Evolutionary conservation across 306 rosid genomes (phyloP).

Genomic region (Oemleria cerasiformis): DNA sequence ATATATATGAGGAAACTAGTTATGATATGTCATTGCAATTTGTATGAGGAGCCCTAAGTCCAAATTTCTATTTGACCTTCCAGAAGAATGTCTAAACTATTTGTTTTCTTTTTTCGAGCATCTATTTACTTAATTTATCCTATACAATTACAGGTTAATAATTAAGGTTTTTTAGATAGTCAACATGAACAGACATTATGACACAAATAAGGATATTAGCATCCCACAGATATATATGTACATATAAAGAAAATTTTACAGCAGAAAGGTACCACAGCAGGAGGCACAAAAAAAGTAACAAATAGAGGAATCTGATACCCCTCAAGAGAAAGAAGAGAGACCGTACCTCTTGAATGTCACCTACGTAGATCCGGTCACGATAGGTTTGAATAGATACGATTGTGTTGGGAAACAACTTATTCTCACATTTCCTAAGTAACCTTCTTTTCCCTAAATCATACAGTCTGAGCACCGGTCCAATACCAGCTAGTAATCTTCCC

Average conservation of each 20-base stretch:
- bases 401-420: slow-evolving; percentile 84
- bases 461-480: slow-evolving; percentile 80
- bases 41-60: background rate
- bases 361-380: slow-evolving; percentile 89
- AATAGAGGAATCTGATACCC: background rate
- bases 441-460: slow-evolving; percentile 93
- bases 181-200: background rate
- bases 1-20: background rate
- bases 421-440: slow-evolving; percentile 87
- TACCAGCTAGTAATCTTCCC: slow-evolving; percentile 94
- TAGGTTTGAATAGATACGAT: slow-evolving; percentile 81
- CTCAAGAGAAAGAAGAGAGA: slow-evolving; percentile 4
- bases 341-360: slow-evolving; percentile 93
- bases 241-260: background rate
- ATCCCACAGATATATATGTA: background rate
- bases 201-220: background rate
- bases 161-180: background rate
- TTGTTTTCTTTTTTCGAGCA: background rate
- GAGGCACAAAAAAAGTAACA: background rate
- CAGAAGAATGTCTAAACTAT: background rate
- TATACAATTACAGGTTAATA: background rate
- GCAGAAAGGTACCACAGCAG: background rate
- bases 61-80: slow-evolving; percentile 2
- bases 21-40: background rate
- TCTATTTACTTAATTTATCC: background rate